Percentiles rank a stretch among this genome's conserved stretches.
These are phyloP conservation scores for Candida arabinofermentans DNA, from an alignment of 805 yeast genomes.

Conservation along the genomic window DNA sequence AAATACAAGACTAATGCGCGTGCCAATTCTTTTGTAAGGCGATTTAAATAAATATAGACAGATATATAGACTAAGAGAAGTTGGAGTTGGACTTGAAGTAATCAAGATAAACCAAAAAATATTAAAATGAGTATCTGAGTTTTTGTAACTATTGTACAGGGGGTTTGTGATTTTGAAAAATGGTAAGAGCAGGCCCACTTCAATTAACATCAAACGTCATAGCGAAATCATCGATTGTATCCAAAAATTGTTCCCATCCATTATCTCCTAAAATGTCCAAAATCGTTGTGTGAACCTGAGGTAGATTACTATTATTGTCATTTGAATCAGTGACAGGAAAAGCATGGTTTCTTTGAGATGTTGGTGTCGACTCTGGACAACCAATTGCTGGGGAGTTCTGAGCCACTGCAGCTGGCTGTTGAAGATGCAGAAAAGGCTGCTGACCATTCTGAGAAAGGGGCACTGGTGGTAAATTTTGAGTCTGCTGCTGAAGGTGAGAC, in stretches of 20 bases:
- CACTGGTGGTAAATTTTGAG: too few relatives aligned
- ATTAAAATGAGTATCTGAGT: too few relatives aligned
- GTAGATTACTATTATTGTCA: neutral
- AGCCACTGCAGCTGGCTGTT: neutral
- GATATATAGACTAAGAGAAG: too few relatives aligned
- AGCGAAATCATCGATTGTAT: slow-evolving; percentile 25
- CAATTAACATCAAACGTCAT: slow-evolving; percentile 17
- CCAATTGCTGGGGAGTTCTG: neutral
- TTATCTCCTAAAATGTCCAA: slow-evolving; percentile 28
- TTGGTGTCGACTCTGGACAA: neutral
- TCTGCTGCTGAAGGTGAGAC: slow-evolving; percentile 3
- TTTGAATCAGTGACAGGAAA: slow-evolving; percentile 1
- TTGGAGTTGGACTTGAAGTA: too few relatives aligned
- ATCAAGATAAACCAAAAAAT: neutral
- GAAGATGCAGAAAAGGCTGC: neutral
- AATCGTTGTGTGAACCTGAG: slow-evolving; percentile 18
- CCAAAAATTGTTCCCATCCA: slow-evolving; percentile 29
- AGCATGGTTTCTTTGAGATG: neutral
- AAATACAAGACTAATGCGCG: too few relatives aligned
- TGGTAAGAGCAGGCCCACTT: neutral
- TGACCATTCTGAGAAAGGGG: neutral
- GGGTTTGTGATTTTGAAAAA: neutral
- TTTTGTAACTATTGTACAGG: too few relatives aligned
- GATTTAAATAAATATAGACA: too few relatives aligned
- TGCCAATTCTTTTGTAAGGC: too few relatives aligned